Percentiles rank a stretch among this genome's conserved stretches.
Evolutionary conservation across 2,329 filamentous ascomycete species (phyloP).

Genomic region (Cladosporium austrohemisphaericum): DNA sequence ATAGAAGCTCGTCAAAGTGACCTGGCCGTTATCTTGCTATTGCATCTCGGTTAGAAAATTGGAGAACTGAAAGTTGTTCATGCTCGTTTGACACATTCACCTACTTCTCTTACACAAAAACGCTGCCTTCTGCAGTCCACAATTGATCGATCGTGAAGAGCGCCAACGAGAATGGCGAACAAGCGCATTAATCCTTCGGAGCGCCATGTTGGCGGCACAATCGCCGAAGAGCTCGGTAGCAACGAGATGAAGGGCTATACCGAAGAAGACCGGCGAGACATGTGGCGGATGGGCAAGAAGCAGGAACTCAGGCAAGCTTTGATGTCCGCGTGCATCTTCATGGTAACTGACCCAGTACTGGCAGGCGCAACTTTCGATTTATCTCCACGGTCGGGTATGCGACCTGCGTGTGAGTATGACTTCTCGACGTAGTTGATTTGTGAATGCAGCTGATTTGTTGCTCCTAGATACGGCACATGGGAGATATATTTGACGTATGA

Average conservation of each 20-base stretch:
- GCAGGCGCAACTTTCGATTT: constrained; percentile 42
- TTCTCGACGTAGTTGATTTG: no score
- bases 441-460: no score
- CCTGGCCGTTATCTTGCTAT: no score
- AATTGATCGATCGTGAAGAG: no score
- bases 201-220: constrained; percentile 6
- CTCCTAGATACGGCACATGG: constrained; percentile 54
- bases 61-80: no score
- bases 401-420: constrained; percentile 46
- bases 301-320: constrained; percentile 39
- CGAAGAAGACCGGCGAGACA: constrained; percentile 34
- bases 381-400: constrained; percentile 47
- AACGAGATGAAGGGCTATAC: constrained; percentile 11
- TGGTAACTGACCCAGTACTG: background rate
- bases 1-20: no score
- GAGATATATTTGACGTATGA: constrained; percentile 34
- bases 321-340: background rate
- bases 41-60: no score
- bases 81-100: no score
- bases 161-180: background rate
- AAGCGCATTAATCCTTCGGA: background rate
- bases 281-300: constrained; percentile 45
- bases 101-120: no score
- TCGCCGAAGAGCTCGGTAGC: background rate
- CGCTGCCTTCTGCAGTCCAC: no score